Evolutionary conservation across 768 basidiomycete species (phyloP).

Genomic region (Rhizopogon roseolus): DNA sequence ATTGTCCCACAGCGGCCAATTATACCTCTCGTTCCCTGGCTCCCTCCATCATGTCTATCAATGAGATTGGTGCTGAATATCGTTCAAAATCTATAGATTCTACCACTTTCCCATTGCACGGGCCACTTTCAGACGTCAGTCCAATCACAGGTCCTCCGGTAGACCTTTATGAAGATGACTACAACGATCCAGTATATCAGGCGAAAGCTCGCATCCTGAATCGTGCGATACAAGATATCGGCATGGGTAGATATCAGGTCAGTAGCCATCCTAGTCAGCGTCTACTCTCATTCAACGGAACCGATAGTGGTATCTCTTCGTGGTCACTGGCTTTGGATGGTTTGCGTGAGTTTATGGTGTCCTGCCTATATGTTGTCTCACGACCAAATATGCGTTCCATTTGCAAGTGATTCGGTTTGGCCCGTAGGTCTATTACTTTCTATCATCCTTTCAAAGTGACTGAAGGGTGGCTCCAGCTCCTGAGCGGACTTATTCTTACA

Average conservation of each 20-base stretch:
- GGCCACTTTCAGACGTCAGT: neutral
- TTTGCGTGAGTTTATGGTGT: conserved; percentile 26
- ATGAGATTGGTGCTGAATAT: neutral
- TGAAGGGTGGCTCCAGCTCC: conserved; percentile 21
- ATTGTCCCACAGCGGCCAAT: neutral
- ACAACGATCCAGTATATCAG: conserved; percentile 42
- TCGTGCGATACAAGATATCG: conserved; percentile 45
- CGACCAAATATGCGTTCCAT: neutral
- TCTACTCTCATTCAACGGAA: neutral
- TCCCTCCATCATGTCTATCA: neutral
- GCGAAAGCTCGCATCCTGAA: conserved; percentile 46
- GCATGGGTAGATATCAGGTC: conserved; percentile 55
- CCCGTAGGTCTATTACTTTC: conserved; percentile 22
- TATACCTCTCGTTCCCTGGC: neutral
- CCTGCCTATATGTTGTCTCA: neutral
- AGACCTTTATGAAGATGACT: conserved; percentile 31
- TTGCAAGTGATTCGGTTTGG: conserved; percentile 27
- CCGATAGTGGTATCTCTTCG: conserved; percentile 31
- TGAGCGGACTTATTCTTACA: conserved; percentile 41
- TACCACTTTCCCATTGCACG: neutral
- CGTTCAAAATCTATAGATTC: neutral
- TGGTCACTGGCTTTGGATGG: conserved; percentile 39
- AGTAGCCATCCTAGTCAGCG: neutral
- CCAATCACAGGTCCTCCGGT: neutral
- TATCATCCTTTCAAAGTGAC: neutral